phyloP scores from a whole-genome alignment of 1,284 basidiomycete genomes.

The Ceratobasidium sp. region DNA sequence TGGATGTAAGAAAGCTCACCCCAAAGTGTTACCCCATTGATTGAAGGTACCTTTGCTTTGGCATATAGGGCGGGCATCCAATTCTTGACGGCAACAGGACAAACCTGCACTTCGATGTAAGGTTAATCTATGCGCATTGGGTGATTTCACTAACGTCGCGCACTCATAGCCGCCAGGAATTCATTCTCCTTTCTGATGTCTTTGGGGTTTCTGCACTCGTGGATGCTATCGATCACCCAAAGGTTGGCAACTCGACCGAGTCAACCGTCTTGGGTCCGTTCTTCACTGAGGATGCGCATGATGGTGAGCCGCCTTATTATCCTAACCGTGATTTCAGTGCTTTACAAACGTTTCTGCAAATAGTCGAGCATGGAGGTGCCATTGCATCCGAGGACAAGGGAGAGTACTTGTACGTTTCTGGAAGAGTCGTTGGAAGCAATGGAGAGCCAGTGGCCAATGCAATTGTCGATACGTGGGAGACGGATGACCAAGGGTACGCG shows the following conservation, averaged over 20 bases:
- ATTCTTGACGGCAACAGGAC: conserved; percentile 76
- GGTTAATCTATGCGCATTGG: conserved; percentile 8
- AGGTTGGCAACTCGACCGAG: conserved; percentile 69
- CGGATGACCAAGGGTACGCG: conserved; percentile 60
- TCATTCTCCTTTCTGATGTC: conserved; percentile 80
- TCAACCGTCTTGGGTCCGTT: conserved; percentile 85
- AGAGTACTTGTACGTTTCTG: conserved; percentile 80
- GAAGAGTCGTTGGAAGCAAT: conserved; percentile 65
- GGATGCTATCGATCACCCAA: conserved; percentile 77
- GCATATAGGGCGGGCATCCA: conserved; percentile 60
- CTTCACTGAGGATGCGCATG: conserved; percentile 78
- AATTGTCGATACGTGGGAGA: conserved; percentile 85
- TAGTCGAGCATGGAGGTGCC: conserved; percentile 64
- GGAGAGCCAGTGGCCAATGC: conserved; percentile 73
- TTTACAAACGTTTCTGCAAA: not conserved
- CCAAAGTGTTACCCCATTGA: not conserved
- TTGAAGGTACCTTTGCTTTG: conserved; percentile 1
- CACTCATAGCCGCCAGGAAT: conserved; percentile 69
- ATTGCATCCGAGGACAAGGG: conserved; percentile 85
- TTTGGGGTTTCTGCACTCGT: conserved; percentile 81
- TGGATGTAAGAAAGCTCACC: conserved; percentile 63
- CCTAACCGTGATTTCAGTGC: not conserved
- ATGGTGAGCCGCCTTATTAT: conserved; percentile 56
- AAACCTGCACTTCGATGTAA: conserved; percentile 68
- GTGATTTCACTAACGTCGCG: not conserved